A percentile compares a stretch with the other conserved stretches of the same genome.
These are phyloP conservation scores for Tuber umbilicatum DNA, from an alignment of 495 filamentous ascomycete genomes.

Conservation along the genomic window DNA sequence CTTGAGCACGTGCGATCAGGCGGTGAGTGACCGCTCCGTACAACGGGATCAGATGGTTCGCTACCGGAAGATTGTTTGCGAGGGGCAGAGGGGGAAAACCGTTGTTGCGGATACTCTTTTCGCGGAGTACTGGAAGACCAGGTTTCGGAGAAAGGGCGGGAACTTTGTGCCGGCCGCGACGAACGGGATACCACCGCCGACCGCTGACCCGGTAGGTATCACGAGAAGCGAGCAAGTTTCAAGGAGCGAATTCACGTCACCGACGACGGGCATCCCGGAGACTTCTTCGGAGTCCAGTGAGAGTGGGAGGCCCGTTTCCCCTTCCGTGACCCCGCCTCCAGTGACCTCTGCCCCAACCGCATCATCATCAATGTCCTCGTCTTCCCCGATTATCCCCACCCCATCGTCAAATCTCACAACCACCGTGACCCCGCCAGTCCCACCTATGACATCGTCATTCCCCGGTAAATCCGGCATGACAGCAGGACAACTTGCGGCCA, in stretches of 20 bases:
- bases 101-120: conserved; percentile 19
- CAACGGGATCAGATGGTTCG: conserved; percentile 33
- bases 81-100: conserved; percentile 4
- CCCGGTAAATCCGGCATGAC: conserved; percentile 5
- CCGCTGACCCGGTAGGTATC: conserved; percentile 15
- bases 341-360: conserved; percentile 12
- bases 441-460: neutral
- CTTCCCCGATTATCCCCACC: conserved; percentile 15
- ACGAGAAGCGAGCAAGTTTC: neutral
- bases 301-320: neutral
- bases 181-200: conserved; percentile 33
- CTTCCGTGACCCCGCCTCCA: conserved; percentile 13
- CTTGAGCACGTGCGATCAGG: conserved; percentile 32
- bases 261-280: neutral
- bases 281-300: neutral
- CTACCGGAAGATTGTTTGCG: conserved; percentile 32
- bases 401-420: neutral
- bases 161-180: conserved; percentile 27
- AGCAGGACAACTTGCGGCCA: conserved; percentile 17
- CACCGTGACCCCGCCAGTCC: neutral
- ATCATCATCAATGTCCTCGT: conserved; percentile 11
- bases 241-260: neutral
- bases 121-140: conserved; percentile 33
- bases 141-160: conserved; percentile 22
- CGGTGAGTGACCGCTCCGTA: conserved; percentile 19